Evolutionary conservation across 75 land plant species (phyloP), one percentile per base, ranked within the genome.

Genomic region (Cupressus sempervirens): DNA sequence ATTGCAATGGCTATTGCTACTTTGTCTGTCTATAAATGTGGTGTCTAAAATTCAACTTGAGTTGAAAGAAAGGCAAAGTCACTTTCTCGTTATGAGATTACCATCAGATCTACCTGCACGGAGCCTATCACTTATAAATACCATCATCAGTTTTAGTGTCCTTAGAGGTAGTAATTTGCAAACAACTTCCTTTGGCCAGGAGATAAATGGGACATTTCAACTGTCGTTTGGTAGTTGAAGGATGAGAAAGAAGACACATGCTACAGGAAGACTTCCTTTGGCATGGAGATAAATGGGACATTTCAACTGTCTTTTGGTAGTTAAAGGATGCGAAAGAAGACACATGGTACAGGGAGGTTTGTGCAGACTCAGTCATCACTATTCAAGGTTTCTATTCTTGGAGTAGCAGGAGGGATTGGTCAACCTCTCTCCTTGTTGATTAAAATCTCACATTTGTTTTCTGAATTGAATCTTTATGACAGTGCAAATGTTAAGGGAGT

Each of bases 331-430:
- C n/a, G n/a, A n/a, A n/a, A n/a, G n/a, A n/a, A n/a, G n/a, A n/a
- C n/a, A n/a, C n/a, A n/a, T n/a, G 26, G 20, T 46, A 32, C 35
- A n/a, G 23, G n/a, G 9, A 83, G 53, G 30, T 54, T 76, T 56
- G 82, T 91, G 0, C 93, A 91, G 81, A 86, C 91, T 8, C 90
- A 90, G 43, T 94, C 89, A 30, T 84, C 96, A 53, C 85, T 92
- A 48, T 95, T 74, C 86, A 95, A 95, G 86, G 97, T 94, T 26
- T 96, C 97, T 3, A 86, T 95, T 29, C 91, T 95, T 75, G 97
- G 97, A 84, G 97, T 94, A 80, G 92, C 92, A 70, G 97, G 97
- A 83, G 97, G 97, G n/a, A 95, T 95, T 83, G 97, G 97, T 26
- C 97, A 95, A 80, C 94, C 97, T 5, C 86, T 95, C 23, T 84